phyloP scores from a whole-genome alignment of 2,329 filamentous ascomycete genomes.

The Mycosphaerella sp. region DNA sequence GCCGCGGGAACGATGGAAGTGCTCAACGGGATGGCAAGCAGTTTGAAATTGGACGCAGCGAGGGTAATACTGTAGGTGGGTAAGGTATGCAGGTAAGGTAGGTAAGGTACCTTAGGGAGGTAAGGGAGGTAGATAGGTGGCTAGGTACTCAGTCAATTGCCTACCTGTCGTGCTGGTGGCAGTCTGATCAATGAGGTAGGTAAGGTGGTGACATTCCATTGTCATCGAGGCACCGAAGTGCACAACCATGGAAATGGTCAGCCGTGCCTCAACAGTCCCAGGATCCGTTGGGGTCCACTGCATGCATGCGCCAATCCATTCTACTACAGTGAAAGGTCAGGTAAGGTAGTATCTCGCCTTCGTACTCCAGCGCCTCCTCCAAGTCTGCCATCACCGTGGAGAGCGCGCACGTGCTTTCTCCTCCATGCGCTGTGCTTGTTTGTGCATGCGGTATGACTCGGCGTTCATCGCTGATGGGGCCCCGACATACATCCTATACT shows the following conservation, averaged over 20 bases:
- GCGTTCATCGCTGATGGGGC: neutral
- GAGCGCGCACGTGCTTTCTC: neutral
- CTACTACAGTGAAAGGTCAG: too few species aligned
- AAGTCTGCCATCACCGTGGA: neutral
- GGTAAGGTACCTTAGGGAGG: too few species aligned
- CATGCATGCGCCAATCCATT: constrained; percentile 1
- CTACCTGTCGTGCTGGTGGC: neutral
- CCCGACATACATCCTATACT: neutral
- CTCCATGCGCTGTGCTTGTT: neutral
- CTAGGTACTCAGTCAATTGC: too few species aligned
- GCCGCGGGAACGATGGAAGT: neutral
- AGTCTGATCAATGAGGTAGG: too few species aligned
- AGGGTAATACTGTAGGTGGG: too few species aligned
- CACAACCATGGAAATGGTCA: constrained; percentile 4
- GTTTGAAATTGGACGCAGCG: neutral
- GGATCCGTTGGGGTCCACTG: constrained; percentile 5
- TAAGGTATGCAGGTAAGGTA: too few species aligned
- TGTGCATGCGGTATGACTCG: neutral
- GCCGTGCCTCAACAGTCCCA: constrained; percentile 4
- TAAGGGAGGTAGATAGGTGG: too few species aligned
- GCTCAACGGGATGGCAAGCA: neutral
- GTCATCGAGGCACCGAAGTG: neutral
- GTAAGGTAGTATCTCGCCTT: neutral
- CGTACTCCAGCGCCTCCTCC: neutral
- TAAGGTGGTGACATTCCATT: too few species aligned